Evolutionary conservation across 176 grass and related monocot species (phyloP).

Genomic region (Zoysia pacifica): DNA sequence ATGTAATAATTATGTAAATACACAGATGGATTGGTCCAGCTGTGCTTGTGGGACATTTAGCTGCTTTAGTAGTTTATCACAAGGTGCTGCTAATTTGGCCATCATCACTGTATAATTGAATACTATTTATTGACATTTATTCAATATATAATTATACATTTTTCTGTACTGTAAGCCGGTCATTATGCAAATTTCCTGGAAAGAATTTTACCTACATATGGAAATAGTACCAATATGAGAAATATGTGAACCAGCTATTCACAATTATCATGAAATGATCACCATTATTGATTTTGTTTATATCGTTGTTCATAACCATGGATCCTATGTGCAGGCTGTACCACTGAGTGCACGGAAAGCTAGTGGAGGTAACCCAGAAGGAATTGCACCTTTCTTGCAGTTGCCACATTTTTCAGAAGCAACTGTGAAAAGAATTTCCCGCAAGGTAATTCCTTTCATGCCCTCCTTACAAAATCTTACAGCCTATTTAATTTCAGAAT

Average conservation of each 20-base stretch:
- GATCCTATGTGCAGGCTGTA: slow-evolving; percentile 64
- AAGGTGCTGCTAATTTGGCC: neutral
- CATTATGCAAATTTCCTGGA: neutral
- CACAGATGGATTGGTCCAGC: neutral
- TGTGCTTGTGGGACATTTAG: neutral
- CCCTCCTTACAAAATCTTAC: neutral
- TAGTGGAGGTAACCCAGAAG: slow-evolving; percentile 74
- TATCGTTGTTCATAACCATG: slow-evolving; percentile 17
- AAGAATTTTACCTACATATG: neutral
- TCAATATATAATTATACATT: neutral
- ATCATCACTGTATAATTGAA: neutral
- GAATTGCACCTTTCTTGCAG: slow-evolving; percentile 90
- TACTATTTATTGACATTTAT: neutral
- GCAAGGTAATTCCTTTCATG: slow-evolving; percentile 63
- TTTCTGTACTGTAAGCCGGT: neutral
- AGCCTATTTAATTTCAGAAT: neutral
- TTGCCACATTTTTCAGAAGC: slow-evolving; percentile 84
- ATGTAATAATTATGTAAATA: neutral
- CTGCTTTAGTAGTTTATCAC: neutral
- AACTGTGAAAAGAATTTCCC: slow-evolving; percentile 73
- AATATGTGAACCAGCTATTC: neutral
- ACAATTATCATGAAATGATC: neutral
- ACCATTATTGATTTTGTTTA: neutral
- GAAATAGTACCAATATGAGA: neutral
- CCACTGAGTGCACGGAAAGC: slow-evolving; percentile 84